Base-by-base conservation (phyloP, 2,329 filamentous ascomycete species). In the Verticillium zaregamsianum region DNA sequence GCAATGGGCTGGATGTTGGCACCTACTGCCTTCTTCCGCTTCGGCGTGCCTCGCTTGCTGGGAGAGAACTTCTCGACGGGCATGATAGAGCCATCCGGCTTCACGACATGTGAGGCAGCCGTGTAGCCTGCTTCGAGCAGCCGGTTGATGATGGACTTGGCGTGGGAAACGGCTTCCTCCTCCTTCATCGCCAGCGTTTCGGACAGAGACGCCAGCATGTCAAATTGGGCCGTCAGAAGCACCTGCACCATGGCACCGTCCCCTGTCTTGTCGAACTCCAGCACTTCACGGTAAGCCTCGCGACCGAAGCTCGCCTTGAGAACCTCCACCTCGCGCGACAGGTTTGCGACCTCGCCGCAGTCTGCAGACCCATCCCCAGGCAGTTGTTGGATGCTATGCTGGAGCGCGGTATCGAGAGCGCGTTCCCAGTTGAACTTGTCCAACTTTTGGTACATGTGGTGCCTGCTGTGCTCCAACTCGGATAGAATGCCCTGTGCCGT, bases 151-250 rank as follows among this genome's bases (percentile, higher is more conserved):
- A 93, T 88, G 25, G 81, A 82, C 72, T 90, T 92, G 31, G 93
- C 95, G 61, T 91, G 88, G 17, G 89, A 81, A 2, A 97, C 84
- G 1, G 94, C 95, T 64, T 96, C 90, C 37, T 90, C 86, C 72
- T 96, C 92, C 62, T 84, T 89, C 88, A 98, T 92, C 39, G 85
- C 81, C 67, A 94, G 85, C 28, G 95, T 91, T 66, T 92, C 90
- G 60, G 90, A 87, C 60, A 99, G 85, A 0, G 93, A 92, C 5
- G 91, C 82, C 64, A 98, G 85, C 2, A 93, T 94, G 69, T 97
- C 93, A 68, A 99, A 96, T 70, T 98, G 94, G 14, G 94, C 92
- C 59, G 90, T 89, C 12, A 98, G 84, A 60, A 99, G 83, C 58
- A 91, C 85, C 74, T 97, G 93, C 70, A 97, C 82, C 66, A 91